Conservation (phyloP, 1,284 basidiomycete genomes). For the Moesziomyces antarcticus region DNA sequence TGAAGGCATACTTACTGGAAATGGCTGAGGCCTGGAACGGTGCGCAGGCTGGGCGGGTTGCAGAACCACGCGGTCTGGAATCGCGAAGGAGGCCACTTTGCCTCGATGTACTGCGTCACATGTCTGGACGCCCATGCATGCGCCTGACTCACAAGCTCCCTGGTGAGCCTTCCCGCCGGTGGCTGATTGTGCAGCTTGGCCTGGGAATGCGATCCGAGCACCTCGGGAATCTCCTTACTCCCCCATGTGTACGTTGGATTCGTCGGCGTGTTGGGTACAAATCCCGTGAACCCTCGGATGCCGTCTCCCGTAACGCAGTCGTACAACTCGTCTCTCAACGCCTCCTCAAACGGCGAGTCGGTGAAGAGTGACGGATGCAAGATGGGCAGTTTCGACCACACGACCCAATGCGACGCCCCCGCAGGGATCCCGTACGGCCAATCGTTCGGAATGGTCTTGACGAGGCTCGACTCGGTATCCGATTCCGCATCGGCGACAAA, state of each 20-base stretch:
- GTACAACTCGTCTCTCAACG: constrained; percentile 31
- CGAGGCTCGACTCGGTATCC: constrained; percentile 13
- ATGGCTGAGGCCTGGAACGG: constrained; percentile 53
- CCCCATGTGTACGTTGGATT: constrained; percentile 6
- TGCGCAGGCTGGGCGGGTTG: constrained; percentile 49
- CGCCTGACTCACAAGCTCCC: constrained; percentile 14
- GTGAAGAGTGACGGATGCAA: constrained; percentile 38
- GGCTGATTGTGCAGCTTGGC: constrained; percentile 14
- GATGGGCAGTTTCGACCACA: constrained; percentile 53
- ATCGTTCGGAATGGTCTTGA: constrained; percentile 53
- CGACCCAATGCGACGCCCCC: constrained; percentile 50
- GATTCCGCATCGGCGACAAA: constrained; percentile 30
- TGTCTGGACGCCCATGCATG: constrained; percentile 44
- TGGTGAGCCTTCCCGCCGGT: not conserved
- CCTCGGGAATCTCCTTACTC: not conserved
- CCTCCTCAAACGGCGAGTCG: constrained; percentile 28
- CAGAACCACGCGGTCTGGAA: constrained; percentile 53
- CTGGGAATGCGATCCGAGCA: constrained; percentile 17
- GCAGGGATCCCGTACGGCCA: constrained; percentile 62
- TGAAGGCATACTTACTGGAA: constrained; percentile 63
- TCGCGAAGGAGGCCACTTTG: constrained; percentile 21
- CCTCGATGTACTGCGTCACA: constrained; percentile 29
- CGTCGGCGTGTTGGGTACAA: constrained; percentile 1
- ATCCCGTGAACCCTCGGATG: constrained; percentile 51
- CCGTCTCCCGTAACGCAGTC: constrained; percentile 51